Percentiles rank a stretch among this genome's conserved stretches.
phyloP scores from a whole-genome alignment of 192 early-diverging fungal species.

The Rhizophagus sp. region DNA sequence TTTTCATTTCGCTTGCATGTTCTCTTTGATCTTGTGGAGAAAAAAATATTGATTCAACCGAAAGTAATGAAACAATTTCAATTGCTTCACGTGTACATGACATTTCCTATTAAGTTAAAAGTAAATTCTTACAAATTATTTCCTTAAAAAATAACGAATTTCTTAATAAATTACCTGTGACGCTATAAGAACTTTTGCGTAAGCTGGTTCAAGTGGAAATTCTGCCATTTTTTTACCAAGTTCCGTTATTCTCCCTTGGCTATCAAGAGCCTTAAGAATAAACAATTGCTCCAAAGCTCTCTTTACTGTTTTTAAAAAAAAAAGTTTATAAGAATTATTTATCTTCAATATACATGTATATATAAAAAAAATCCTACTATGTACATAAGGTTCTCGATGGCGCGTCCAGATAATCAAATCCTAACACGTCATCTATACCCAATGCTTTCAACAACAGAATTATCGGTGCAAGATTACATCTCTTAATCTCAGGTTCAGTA shows the following conservation, averaged over 20 bases:
- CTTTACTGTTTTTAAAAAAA: slow-evolving; percentile 47
- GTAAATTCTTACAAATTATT: neutral
- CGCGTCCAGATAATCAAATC: slow-evolving; percentile 95
- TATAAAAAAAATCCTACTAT: slow-evolving; percentile 10
- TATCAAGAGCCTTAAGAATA: slow-evolving; percentile 85
- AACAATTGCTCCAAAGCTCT: slow-evolving; percentile 88
- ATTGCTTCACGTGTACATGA: slow-evolving; percentile 88
- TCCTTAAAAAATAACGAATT: neutral
- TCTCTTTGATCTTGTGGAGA: slow-evolving; percentile 88
- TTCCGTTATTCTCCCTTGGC: slow-evolving; percentile 73
- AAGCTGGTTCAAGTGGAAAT: slow-evolving; percentile 90
- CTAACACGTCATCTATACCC: slow-evolving; percentile 84
- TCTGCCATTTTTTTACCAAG: slow-evolving; percentile 84
- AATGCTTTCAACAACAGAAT: slow-evolving; percentile 88
- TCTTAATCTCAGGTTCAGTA: slow-evolving; percentile 90
- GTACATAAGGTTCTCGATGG: slow-evolving; percentile 71
- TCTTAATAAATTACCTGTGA: slow-evolving; percentile 57
- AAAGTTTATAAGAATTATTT: neutral
- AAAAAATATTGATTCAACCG: slow-evolving; percentile 90
- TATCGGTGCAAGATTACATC: slow-evolving; percentile 86
- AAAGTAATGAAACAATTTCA: slow-evolving; percentile 86
- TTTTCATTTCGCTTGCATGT: slow-evolving; percentile 75
- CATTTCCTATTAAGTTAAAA: slow-evolving; percentile 36
- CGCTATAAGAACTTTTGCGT: slow-evolving; percentile 85
- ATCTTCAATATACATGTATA: neutral